Conservation (phyloP, 2,329 filamentous ascomycete species). For the Beauveria medogensis region DNA sequence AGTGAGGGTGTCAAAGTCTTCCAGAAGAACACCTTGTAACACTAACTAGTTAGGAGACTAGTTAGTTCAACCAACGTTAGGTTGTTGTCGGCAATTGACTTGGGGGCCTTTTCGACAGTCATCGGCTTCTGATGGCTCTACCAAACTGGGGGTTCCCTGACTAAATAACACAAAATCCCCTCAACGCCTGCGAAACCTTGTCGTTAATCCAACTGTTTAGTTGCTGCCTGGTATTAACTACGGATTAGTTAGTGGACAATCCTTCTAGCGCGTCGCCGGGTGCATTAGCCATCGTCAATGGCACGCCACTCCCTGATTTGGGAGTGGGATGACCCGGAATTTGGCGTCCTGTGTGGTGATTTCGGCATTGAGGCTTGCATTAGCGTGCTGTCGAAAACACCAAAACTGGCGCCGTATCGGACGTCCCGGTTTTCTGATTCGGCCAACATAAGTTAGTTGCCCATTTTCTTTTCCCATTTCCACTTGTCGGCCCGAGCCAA, state of each 20-base stretch:
- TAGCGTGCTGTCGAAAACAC: background rate
- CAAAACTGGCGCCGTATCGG: background rate
- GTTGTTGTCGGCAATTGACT: background rate
- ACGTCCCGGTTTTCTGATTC: background rate
- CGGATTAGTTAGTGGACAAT: background rate
- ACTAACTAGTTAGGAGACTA: too few relatives aligned
- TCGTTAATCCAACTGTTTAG: background rate
- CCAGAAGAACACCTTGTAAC: background rate
- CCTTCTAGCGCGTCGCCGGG: background rate
- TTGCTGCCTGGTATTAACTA: slow-evolving; percentile 2
- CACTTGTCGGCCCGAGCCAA: slow-evolving; percentile 7
- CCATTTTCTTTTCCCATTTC: background rate
- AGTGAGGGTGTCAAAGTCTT: background rate
- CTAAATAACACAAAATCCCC: too few relatives aligned
- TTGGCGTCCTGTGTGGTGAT: background rate
- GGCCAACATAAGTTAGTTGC: background rate
- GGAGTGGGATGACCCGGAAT: background rate
- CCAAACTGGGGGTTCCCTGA: background rate
- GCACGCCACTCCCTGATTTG: background rate
- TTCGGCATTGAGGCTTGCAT: background rate
- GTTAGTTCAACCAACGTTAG: too few relatives aligned
- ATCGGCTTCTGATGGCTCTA: background rate
- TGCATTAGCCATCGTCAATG: background rate
- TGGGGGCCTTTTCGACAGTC: background rate
- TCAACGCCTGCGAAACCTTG: background rate